Percentiles rank a stretch among this genome's conserved stretches.
Conservation (phyloP, 768 basidiomycete genomes). For the Saitozyma podzolica region DNA sequence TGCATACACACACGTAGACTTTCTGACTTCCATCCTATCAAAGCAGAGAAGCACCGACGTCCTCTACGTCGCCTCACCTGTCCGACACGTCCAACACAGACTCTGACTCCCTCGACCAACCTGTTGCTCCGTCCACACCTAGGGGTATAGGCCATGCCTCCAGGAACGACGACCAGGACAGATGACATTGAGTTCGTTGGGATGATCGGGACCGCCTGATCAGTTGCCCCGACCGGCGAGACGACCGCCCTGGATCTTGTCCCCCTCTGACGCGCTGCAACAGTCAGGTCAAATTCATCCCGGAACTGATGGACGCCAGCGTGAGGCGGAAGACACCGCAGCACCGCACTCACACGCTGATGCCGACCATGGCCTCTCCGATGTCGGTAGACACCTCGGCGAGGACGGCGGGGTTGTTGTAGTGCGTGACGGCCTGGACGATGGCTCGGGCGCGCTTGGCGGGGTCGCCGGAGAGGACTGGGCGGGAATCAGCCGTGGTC, state of each 20-base stretch:
- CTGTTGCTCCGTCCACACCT: too few relatives aligned
- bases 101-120: too few relatives aligned
- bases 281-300: neutral
- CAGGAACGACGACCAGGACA: too few relatives aligned
- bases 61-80: too few relatives aligned
- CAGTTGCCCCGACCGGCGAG: constrained; percentile 47
- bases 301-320: neutral
- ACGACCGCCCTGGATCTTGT: constrained; percentile 39
- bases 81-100: too few relatives aligned
- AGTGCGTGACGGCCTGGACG: constrained; percentile 96
- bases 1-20: too few relatives aligned
- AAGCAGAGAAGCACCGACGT: too few relatives aligned
- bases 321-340: neutral
- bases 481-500: constrained; percentile 3
- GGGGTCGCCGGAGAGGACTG: constrained; percentile 77
- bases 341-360: constrained; percentile 52
- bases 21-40: too few relatives aligned
- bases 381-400: constrained; percentile 77
- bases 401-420: constrained; percentile 87
- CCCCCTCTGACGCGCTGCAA: constrained; percentile 55
- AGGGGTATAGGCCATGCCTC: too few relatives aligned
- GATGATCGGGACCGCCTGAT: neutral
- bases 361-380: constrained; percentile 89
- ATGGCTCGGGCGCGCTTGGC: constrained; percentile 92
- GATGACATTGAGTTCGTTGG: too few relatives aligned